Conservation (phyloP, 2,329 filamentous ascomycete species). For the Pseudopyrenochaeta lycopersici region DNA sequence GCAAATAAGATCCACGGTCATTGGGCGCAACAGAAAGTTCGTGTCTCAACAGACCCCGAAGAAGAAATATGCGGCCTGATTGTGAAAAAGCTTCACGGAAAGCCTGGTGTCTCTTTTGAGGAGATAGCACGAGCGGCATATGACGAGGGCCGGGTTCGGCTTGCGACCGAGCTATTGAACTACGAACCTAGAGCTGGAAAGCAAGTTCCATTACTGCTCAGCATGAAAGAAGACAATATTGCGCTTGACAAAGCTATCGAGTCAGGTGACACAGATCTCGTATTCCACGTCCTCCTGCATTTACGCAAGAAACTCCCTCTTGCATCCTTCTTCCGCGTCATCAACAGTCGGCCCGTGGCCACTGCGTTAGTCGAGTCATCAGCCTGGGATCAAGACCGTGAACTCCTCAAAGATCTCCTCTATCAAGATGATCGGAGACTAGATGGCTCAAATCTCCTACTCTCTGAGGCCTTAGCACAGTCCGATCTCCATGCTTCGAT, state of each 20-base stretch:
- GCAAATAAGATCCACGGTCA: constrained; percentile 93
- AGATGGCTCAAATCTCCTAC: constrained; percentile 86
- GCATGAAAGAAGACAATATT: constrained; percentile 94
- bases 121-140: constrained; percentile 92
- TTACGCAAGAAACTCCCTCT: constrained; percentile 90
- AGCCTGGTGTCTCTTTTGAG: constrained; percentile 94
- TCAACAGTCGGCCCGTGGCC: constrained; percentile 85
- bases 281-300: constrained; percentile 87
- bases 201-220: constrained; percentile 90
- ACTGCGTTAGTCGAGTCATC: constrained; percentile 89
- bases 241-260: constrained; percentile 97
- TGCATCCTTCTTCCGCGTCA: constrained; percentile 89
- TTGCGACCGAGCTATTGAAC: constrained; percentile 90
- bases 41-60: constrained; percentile 83
- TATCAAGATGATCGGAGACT: constrained; percentile 94
- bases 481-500: constrained; percentile 72
- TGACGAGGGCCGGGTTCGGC: constrained; percentile 86
- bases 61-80: constrained; percentile 87
- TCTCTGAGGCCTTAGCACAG: constrained; percentile 83
- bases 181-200: constrained; percentile 95
- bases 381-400: constrained; percentile 79
- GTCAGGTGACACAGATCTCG: constrained; percentile 90
- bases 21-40: constrained; percentile 95
- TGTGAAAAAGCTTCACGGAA: constrained; percentile 84
- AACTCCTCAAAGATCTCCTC: constrained; percentile 91